A percentile compares a stretch with the other conserved stretches of the same genome.
phyloP scores from a whole-genome alignment of 2,329 filamentous ascomycete genomes.

The Epichloe festucae region DNA sequence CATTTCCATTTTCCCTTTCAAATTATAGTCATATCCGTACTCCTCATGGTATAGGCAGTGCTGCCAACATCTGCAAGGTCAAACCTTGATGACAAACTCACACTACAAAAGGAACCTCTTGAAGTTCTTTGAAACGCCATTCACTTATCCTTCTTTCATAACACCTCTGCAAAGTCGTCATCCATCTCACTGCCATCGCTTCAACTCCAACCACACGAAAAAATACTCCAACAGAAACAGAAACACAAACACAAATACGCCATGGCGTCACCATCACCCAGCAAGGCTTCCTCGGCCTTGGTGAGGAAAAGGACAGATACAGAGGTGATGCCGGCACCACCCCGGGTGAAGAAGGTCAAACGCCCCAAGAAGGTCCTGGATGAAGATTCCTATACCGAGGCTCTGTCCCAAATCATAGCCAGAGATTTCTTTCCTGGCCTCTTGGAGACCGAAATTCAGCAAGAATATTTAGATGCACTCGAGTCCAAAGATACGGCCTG shows the following conservation, averaged over 20 bases:
- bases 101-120: too few relatives aligned
- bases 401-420: slow-evolving; percentile 85
- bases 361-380: slow-evolving; percentile 77
- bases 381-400: slow-evolving; percentile 86
- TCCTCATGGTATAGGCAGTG: too few relatives aligned
- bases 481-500: slow-evolving; percentile 75
- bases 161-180: too few relatives aligned
- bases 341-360: slow-evolving; percentile 78
- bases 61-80: too few relatives aligned
- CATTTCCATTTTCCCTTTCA: too few relatives aligned
- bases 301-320: slow-evolving; percentile 56
- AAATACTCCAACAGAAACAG: background rate
- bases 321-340: slow-evolving; percentile 74
- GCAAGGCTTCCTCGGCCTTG: slow-evolving; percentile 31
- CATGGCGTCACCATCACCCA: background rate
- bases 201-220: background rate
- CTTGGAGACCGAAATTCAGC: slow-evolving; percentile 70
- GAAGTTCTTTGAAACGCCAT: too few relatives aligned
- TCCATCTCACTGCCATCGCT: too few relatives aligned
- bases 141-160: too few relatives aligned
- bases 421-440: slow-evolving; percentile 95
- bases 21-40: too few relatives aligned
- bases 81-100: too few relatives aligned
- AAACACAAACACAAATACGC: background rate
- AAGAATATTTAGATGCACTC: slow-evolving; percentile 84